Percentiles rank a stretch among this genome's conserved stretches.
phyloP scores from a whole-genome alignment of 768 basidiomycete species.

The Trametes cingulata region DNA sequence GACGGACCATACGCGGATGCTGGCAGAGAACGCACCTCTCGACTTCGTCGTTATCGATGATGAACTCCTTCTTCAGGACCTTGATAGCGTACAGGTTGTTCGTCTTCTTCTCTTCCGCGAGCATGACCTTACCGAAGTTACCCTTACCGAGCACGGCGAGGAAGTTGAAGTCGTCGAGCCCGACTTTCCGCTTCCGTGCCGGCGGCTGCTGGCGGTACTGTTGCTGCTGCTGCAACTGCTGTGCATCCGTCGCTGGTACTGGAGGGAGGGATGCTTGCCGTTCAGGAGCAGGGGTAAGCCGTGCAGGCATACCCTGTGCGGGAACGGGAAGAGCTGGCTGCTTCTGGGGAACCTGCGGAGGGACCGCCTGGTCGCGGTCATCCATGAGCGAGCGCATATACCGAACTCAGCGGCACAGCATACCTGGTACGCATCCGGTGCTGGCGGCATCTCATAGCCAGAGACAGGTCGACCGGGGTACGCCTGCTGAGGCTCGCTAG shows the following conservation, averaged over 20 bases:
- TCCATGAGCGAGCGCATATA: slow-evolving; percentile 4
- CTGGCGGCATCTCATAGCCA: slow-evolving; percentile 32
- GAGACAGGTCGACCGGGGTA: slow-evolving; percentile 35
- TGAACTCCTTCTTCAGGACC: slow-evolving; percentile 99
- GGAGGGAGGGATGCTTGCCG: slow-evolving; percentile 29
- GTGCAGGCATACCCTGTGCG: slow-evolving; percentile 15
- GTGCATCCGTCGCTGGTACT: slow-evolving; percentile 23
- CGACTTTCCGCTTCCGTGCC: slow-evolving; percentile 79
- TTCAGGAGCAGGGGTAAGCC: slow-evolving; percentile 24
- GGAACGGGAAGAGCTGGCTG: slow-evolving; percentile 29
- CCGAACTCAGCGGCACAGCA: slow-evolving; percentile 17
- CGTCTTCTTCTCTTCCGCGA: slow-evolving; percentile 96
- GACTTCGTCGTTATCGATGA: slow-evolving; percentile 99
- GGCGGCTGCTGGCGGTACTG: slow-evolving; percentile 40
- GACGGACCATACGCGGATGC: not conserved
- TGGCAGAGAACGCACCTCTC: slow-evolving; percentile 68
- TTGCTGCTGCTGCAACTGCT: slow-evolving; percentile 39
- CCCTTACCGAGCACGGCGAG: slow-evolving; percentile 97
- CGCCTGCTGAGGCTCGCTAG: slow-evolving; percentile 39
- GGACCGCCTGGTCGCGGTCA: not conserved
- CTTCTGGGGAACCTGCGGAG: slow-evolving; percentile 32
- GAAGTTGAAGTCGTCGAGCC: slow-evolving; percentile 98
- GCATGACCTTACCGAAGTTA: slow-evolving; percentile 99
- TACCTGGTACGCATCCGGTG: slow-evolving; percentile 42
- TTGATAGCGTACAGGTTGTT: slow-evolving; percentile 96